These are phyloP conservation scores for Glebionis coronaria DNA, from an alignment of 129 eudicot genomes.

Conservation along the genomic window DNA sequence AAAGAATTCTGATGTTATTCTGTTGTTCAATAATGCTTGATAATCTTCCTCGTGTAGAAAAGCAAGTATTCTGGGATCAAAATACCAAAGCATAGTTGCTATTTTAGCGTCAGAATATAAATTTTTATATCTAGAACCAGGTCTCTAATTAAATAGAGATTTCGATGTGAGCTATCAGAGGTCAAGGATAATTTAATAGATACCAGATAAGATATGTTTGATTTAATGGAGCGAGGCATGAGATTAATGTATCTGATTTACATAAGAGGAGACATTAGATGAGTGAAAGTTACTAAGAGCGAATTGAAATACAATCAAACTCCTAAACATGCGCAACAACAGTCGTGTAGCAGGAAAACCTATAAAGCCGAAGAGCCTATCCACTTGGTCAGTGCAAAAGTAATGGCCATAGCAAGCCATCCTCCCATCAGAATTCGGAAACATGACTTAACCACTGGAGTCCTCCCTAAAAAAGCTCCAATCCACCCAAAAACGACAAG, in stretches of 20 bases:
- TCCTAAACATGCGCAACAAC: not conserved
- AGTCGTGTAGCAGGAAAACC: not conserved
- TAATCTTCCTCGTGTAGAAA: too few relatives aligned
- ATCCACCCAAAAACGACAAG: constrained; percentile 27
- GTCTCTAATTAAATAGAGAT: too few relatives aligned
- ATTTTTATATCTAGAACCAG: too few relatives aligned
- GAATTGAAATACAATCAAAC: not conserved
- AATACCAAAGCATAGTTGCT: too few relatives aligned
- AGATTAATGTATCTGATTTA: not conserved
- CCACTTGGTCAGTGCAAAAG: constrained; percentile 30
- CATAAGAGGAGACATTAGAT: not conserved
- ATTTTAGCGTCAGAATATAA: too few relatives aligned
- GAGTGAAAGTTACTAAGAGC: not conserved
- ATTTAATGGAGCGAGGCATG: not conserved
- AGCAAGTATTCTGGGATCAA: too few relatives aligned
- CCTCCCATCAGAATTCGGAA: constrained; percentile 30
- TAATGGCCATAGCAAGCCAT: constrained; percentile 40
- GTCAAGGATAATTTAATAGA: not conserved
- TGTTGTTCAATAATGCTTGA: too few relatives aligned
- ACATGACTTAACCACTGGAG: constrained; percentile 24
- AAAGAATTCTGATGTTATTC: too few relatives aligned
- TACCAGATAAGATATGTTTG: not conserved
- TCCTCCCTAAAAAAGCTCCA: constrained; percentile 27
- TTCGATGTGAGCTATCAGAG: too few relatives aligned
- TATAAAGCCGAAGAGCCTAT: constrained; percentile 25